phyloP scores from a whole-genome alignment of 306 rosid species.

The Comarum palustre region DNA sequence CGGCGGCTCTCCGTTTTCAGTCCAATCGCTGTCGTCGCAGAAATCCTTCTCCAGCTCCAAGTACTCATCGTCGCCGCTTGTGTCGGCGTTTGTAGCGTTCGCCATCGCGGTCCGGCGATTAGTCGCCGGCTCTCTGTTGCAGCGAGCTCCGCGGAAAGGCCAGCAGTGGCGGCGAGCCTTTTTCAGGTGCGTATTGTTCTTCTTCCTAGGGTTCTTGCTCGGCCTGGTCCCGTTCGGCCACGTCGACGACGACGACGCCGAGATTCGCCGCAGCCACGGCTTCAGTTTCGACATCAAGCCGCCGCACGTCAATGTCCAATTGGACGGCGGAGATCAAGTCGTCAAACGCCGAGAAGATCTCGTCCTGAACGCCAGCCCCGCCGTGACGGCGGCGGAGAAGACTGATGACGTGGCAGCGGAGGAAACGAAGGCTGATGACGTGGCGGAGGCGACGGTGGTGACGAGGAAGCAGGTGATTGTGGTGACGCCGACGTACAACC shows the following conservation, averaged over 20 bases:
- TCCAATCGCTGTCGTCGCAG: constrained; percentile 60
- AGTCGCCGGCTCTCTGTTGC: constrained; percentile 35
- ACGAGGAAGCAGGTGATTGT: constrained; percentile 78
- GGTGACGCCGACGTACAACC: constrained; percentile 78
- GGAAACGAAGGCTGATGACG: not conserved
- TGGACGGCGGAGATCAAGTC: constrained; percentile 13
- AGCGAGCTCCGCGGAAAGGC: constrained; percentile 48
- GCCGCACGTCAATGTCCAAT: constrained; percentile 42
- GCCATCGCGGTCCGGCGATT: constrained; percentile 38
- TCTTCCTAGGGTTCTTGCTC: constrained; percentile 69
- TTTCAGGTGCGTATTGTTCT: constrained; percentile 54
- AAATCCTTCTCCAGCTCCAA: constrained; percentile 50
- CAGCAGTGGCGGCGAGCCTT: constrained; percentile 50
- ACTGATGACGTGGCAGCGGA: not conserved
- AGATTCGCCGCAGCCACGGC: constrained; percentile 39
- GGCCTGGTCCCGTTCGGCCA: constrained; percentile 72
- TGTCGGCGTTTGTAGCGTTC: constrained; percentile 29
- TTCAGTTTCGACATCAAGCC: constrained; percentile 60
- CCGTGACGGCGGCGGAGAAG: not conserved
- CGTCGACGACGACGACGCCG: constrained; percentile 37
- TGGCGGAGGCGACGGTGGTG: constrained; percentile 24
- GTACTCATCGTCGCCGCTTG: constrained; percentile 46
- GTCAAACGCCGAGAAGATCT: constrained; percentile 17
- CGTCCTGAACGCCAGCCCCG: constrained; percentile 7
- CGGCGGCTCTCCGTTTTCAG: constrained; percentile 46